Base-by-base conservation (phyloP, 257 asterid genomes). In the Solanum tacnaense region DNA sequence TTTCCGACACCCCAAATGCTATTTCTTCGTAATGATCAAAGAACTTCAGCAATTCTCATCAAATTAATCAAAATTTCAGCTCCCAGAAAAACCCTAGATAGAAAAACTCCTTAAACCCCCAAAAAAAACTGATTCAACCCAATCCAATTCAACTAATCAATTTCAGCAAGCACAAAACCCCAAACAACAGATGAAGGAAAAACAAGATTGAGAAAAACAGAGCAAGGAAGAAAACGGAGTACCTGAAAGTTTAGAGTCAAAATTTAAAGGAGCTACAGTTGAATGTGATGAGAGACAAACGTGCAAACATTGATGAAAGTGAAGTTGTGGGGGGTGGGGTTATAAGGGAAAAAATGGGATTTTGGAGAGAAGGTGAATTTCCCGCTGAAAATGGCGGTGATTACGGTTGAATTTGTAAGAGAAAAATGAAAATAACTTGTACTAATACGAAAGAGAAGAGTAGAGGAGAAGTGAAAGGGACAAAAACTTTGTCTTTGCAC, bases 351-450 rank as follows among this genome's bases (percentile, higher is more conserved):
- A 36, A 36, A 75, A 3, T 5, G 38, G 65, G 31, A 10, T 34
- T 58, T 58, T 18, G 10, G 16, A 6, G 85, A 38, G 6, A 83
- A 31, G 68, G 89, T 89, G 87, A 90, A 88, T 88, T 90, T 94
- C 94, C 94, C 95, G 96, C 95, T 93, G 93, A 93, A 92, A 93
- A 89, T 86, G 92, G 96, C 94, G 94, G 93, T 92, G 95, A 94
- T 93, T 91, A 85, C 93, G 94, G 89, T 89, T 87, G 85, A 78
- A 86, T 44, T 75, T 62, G 87, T 38, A 70, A 6, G 60, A 25
- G 87, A 76, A 68, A 35, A 35, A 35, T 35, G 41, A 5, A 74
- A 58, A 58, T 58, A 58, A 58, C 25, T 58, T 58, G 27, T 35
- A 73, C 4, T 34, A 35, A 70, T n/a, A 76, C 4, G 21, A 12